Conservation (phyloP, 2,329 filamentous ascomycete genomes). For the Colletotrichum sp. region DNA sequence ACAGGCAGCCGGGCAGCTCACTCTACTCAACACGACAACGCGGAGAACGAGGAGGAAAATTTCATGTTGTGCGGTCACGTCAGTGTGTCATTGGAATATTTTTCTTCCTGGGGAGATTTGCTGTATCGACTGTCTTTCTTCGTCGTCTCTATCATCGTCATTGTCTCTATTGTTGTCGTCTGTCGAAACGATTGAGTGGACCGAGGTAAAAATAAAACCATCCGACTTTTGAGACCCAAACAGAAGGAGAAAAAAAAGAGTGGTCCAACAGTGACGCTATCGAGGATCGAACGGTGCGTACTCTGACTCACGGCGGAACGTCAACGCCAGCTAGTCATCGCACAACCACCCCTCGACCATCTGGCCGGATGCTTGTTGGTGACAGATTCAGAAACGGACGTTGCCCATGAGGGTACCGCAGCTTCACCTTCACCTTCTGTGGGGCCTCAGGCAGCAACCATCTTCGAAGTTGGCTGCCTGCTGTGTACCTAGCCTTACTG, state of each 20-base stretch:
- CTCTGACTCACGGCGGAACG: neutral
- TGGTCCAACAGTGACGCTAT: neutral
- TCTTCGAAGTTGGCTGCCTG: neutral
- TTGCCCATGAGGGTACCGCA: neutral
- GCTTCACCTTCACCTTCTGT: neutral
- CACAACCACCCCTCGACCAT: neutral
- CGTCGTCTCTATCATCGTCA: neutral
- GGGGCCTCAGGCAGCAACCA: neutral
- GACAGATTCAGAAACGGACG: neutral
- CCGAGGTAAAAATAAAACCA: too few relatives aligned
- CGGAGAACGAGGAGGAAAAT: neutral
- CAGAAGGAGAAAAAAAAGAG: neutral
- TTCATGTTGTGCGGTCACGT: neutral
- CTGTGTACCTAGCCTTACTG: neutral
- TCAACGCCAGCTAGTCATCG: neutral
- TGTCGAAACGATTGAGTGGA: neutral
- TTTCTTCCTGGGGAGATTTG: too few relatives aligned
- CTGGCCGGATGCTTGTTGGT: neutral
- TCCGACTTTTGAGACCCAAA: neutral
- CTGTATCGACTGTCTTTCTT: neutral
- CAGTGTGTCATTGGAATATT: neutral
- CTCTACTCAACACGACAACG: neutral
- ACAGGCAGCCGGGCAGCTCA: neutral
- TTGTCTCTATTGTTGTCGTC: neutral
- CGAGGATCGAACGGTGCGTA: neutral